Base-by-base conservation (phyloP, 2,329 filamentous ascomycete species). In the Fusarium sp. region DNA sequence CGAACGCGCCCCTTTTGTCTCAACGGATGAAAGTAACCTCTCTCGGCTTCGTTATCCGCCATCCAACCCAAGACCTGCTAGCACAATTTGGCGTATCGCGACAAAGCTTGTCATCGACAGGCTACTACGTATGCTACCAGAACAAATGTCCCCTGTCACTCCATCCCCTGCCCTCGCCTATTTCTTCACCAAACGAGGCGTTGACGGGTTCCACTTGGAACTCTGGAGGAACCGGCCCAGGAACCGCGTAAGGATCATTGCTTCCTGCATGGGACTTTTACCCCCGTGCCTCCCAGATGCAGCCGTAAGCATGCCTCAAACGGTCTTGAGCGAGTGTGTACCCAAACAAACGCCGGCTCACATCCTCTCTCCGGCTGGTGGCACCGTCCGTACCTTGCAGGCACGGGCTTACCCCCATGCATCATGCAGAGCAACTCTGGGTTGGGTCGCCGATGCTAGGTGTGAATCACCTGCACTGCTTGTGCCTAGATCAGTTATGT, bases 341-440 rank as follows among this genome's bases (percentile, higher is more conserved):
- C 70, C 69, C 58, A 72, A 76, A 70, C 66, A 68, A 60, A 65
- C 58, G 48, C 68, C 57, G 61, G 56, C 58, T 62, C 72, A 70
- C 68, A 67, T 64, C 32, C 64, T 68, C 34, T 58, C 43, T 66
- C 64, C 64, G 54, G 56, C 64, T 64, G 58, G 72, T 68, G 64
- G 67, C 61, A 70, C 48, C 16, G 62, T 61, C 63, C 62, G 75
- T 78, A 70, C 76, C 75, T 78, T 78, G 70, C 77, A 78, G 74
- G 52, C 59, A 59, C 41, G 32, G 63, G 67, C 75, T 73, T 67
- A 68, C 61, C 71, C 67, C 72, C 56, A 71, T 64, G 68, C 41
- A 37, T n/a, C 56, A 72, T 66, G 65, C 45, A 60, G 25, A 66
- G 50, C 70, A 69, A 60, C 66, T 61, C 69, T 66, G 60, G 39